phyloP scores from a whole-genome alignment of 257 asterid species.

The Solanum pinnatisectum region DNA sequence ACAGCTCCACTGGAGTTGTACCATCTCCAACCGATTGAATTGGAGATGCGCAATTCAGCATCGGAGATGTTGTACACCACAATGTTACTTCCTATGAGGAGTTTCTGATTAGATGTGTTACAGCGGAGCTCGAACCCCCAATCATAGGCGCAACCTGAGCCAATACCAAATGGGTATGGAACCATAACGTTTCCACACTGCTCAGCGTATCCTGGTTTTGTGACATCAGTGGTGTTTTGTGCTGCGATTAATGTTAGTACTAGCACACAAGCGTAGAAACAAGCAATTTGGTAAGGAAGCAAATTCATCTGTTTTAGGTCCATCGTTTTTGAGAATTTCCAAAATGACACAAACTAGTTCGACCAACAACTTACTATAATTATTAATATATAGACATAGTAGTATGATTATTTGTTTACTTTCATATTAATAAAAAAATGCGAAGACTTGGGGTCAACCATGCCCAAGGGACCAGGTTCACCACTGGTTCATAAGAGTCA shows the following conservation, averaged over 20 bases:
- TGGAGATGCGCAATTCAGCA: conserved; percentile 33
- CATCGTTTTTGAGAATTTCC: not conserved
- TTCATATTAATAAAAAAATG: not conserved
- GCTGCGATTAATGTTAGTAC: not conserved
- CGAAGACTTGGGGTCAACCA: not conserved
- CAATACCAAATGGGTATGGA: conserved; percentile 40
- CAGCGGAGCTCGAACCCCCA: conserved; percentile 25
- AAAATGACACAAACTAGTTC: not conserved
- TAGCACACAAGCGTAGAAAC: not conserved
- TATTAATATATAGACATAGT: not conserved
- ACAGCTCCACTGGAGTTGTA: conserved; percentile 23
- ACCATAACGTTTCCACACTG: conserved; percentile 35
- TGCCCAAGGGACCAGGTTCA: not conserved
- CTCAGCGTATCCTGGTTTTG: conserved; percentile 22
- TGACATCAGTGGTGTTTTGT: not conserved
- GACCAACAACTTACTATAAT: not conserved
- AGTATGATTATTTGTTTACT: not conserved
- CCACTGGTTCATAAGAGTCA: not conserved
- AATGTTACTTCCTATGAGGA: not conserved
- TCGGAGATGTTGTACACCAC: conserved; percentile 38
- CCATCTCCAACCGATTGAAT: conserved; percentile 22
- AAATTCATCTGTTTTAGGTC: not conserved
- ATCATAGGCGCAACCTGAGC: conserved; percentile 23
- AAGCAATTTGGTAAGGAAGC: not conserved
- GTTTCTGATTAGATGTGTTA: not conserved